Evolutionary conservation across 2,329 filamentous ascomycete species (phyloP).

Genomic region (Podosphaera fusca): DNA sequence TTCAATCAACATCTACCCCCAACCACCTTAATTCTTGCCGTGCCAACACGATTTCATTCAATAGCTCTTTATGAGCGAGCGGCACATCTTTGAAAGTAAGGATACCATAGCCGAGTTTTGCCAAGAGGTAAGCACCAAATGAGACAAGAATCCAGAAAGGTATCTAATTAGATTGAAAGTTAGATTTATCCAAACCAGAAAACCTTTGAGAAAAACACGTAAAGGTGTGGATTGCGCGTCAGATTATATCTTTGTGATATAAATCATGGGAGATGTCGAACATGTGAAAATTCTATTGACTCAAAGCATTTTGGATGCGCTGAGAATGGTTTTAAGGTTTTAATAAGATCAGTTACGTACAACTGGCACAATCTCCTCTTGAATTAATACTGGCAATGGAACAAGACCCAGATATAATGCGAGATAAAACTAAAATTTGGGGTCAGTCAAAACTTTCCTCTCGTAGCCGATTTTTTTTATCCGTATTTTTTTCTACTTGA

Average conservation of each 20-base stretch:
- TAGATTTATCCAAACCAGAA: neutral
- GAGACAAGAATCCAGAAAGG: slow-evolving; percentile 83
- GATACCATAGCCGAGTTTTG: slow-evolving; percentile 77
- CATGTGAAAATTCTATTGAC: neutral
- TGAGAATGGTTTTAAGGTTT: neutral
- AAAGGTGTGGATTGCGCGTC: neutral
- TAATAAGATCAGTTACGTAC: slow-evolving; percentile 30
- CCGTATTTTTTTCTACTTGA: neutral
- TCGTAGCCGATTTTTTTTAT: neutral
- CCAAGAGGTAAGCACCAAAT: slow-evolving; percentile 79
- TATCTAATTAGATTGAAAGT: slow-evolving; percentile 30
- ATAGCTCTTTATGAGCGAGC: slow-evolving; percentile 70
- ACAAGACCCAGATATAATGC: slow-evolving; percentile 65
- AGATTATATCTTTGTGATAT: neutral
- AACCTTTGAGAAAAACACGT: neutral
- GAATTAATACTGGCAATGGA: slow-evolving; percentile 53
- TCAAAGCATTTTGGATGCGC: neutral
- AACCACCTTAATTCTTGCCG: slow-evolving; percentile 48
- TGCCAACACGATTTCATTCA: slow-evolving; percentile 59
- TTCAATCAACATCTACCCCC: slow-evolving; percentile 36
- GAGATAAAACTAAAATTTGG: slow-evolving; percentile 52
- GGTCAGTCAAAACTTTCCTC: neutral
- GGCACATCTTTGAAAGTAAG: slow-evolving; percentile 94
- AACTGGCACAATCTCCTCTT: slow-evolving; percentile 69
- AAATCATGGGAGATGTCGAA: neutral